Evolutionary conservation across 1,139 yeast species (phyloP), one percentile per base, ranked within the genome.

Genomic region (Sugiyamaella castrensis): DNA sequence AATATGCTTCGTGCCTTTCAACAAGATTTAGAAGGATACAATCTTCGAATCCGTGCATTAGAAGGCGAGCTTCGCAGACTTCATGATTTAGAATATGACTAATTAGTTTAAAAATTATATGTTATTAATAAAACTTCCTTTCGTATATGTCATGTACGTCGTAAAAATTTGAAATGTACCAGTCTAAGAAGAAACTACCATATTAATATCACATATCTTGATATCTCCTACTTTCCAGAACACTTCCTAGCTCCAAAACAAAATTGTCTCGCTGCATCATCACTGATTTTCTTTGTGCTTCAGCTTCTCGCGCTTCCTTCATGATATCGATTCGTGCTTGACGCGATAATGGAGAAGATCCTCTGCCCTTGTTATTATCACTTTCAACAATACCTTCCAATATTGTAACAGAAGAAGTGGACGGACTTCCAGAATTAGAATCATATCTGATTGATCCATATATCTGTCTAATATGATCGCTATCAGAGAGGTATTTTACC

Each of bases 281-380:
- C 4, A 47, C 54, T 11, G 45, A 40, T 19, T 47, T 43, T 24
- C 43, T 48, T 36, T 53, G 44, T 24, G 47, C 51, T 32, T 60
- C 59, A 12, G 39, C 48, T 30, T 52, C 60, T 3, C 65, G 54
- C 16, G 53, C 51, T 27, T 56, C 53, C 34, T 58, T 57, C 59
- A 57, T 58, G 10, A 53, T 48, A 29, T 50, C 38, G 40, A 65
- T 64, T 5, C 69, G 54, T 24, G 62, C 66, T 11, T 57, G 60
- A 19, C 69, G 61, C 24, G 59, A 42, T 38, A 55, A 37, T 16
- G 36, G 38, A 8, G 39, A 29, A 19, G 55, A 47, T 13, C 24
- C 34, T 2, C 43, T 37, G 10, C 43, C 40, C 8, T 40, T 48
- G 24, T 37, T 32, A 15, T 32, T 33, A 13, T 56, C 57, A n/a